phyloP scores from a whole-genome alignment of 2,329 filamentous ascomycete genomes.

The Sporothrix sp. region DNA sequence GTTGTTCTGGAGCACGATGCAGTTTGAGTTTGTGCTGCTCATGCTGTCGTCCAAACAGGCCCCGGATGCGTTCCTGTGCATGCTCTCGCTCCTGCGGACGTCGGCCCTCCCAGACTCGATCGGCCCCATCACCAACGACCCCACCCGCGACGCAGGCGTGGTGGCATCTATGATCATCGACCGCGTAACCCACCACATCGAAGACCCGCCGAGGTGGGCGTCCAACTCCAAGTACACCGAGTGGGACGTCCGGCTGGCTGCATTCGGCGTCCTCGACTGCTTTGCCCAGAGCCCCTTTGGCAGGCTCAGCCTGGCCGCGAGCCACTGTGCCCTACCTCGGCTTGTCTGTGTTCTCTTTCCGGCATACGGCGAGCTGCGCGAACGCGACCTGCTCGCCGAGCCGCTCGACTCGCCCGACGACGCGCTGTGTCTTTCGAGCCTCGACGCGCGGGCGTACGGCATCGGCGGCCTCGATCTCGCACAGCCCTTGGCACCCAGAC shows the following conservation, averaged over 20 bases:
- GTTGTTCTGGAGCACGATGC: constrained; percentile 58
- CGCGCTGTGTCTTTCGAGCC: background rate
- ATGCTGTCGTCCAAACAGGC: constrained; percentile 60
- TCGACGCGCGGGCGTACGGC: constrained; percentile 11
- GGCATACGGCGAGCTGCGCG: constrained; percentile 14
- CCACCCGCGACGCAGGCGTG: constrained; percentile 33
- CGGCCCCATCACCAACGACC: constrained; percentile 47
- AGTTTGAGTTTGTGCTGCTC: constrained; percentile 55
- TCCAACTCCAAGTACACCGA: constrained; percentile 28
- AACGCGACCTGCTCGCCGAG: constrained; percentile 8
- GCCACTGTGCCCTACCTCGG: constrained; percentile 61
- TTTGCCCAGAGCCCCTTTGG: constrained; percentile 57
- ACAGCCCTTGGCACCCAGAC: background rate
- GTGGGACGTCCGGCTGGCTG: constrained; percentile 33
- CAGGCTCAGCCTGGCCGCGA: constrained; percentile 53
- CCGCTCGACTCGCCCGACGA: constrained; percentile 8
- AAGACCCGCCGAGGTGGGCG: constrained; percentile 42
- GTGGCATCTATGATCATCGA: constrained; percentile 46
- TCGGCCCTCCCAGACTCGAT: constrained; percentile 55
- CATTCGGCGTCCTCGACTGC: constrained; percentile 45
- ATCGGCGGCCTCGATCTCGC: constrained; percentile 15
- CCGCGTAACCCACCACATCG: constrained; percentile 52
- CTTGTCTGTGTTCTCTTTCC: constrained; percentile 39
- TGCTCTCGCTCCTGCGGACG: constrained; percentile 56
- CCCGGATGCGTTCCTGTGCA: constrained; percentile 50